phyloP scores from a whole-genome alignment of 2,329 filamentous ascomycete species.

The Aureobasidium sp. region DNA sequence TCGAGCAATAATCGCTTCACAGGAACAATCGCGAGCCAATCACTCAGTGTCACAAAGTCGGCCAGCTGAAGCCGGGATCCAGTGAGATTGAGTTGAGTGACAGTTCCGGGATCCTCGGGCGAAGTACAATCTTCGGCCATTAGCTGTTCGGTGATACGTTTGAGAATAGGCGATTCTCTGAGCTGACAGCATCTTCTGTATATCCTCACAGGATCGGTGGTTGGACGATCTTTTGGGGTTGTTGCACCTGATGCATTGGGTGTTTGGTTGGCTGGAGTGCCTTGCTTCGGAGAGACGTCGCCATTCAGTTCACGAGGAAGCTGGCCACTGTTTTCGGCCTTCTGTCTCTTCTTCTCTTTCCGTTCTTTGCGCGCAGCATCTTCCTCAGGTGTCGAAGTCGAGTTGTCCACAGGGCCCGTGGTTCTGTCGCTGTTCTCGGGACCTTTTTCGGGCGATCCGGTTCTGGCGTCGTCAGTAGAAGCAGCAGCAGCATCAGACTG shows the following conservation, averaged over 20 bases:
- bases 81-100: slow-evolving; percentile 75
- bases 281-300: slow-evolving; percentile 44
- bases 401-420: slow-evolving; percentile 10
- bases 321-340: slow-evolving; percentile 80
- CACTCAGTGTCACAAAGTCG: slow-evolving; percentile 80
- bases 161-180: slow-evolving; percentile 84
- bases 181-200: slow-evolving; percentile 93
- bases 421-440: slow-evolving; percentile 18
- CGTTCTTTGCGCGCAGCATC: slow-evolving; percentile 88
- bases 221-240: slow-evolving; percentile 56
- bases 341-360: slow-evolving; percentile 78
- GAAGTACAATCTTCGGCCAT: slow-evolving; percentile 61
- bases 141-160: slow-evolving; percentile 86
- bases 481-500: slow-evolving; percentile 36
- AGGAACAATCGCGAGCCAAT: slow-evolving; percentile 90
- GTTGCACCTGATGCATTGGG: slow-evolving; percentile 18
- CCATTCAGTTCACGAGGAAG: slow-evolving; percentile 76
- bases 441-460: slow-evolving; percentile 32
- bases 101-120: slow-evolving; percentile 60
- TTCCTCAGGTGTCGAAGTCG: slow-evolving; percentile 44
- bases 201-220: slow-evolving; percentile 84
- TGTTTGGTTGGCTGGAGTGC: slow-evolving; percentile 19
- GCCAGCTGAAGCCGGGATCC: slow-evolving; percentile 76
- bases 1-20: slow-evolving; percentile 81
- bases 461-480: slow-evolving; percentile 26